A percentile compares a stretch with the other conserved stretches of the same genome.
Conservation (phyloP, 768 basidiomycete genomes). For the Tylopilus subfusipes region DNA sequence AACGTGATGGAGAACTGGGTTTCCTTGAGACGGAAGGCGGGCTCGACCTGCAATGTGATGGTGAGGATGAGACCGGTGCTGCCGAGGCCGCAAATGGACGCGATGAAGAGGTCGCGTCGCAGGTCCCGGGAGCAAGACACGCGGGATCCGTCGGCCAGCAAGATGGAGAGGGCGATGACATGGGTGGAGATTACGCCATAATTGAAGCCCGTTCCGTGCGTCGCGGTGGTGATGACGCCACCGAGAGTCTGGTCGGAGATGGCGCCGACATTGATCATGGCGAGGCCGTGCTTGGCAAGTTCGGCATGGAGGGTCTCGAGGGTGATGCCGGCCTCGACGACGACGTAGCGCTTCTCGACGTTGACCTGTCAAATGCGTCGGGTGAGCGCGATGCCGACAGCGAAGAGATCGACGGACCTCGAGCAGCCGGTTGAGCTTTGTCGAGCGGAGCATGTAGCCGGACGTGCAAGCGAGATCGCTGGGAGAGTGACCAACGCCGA, state of each 20-base stretch:
- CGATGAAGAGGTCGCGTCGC: slow-evolving; percentile 75
- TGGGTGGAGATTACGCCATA: slow-evolving; percentile 81
- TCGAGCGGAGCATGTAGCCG: slow-evolving; percentile 81
- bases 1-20: slow-evolving; percentile 59
- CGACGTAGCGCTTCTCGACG: slow-evolving; percentile 58
- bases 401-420: slow-evolving; percentile 55
- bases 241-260: slow-evolving; percentile 96
- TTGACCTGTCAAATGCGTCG: slow-evolving; percentile 52
- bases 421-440: slow-evolving; percentile 64
- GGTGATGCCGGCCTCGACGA: slow-evolving; percentile 75
- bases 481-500: slow-evolving; percentile 90
- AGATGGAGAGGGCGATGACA: slow-evolving; percentile 69
- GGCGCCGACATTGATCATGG: slow-evolving; percentile 90
- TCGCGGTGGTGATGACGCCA: slow-evolving; percentile 90
- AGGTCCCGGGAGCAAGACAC: slow-evolving; percentile 64
- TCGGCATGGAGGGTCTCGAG: slow-evolving; percentile 68
- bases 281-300: slow-evolving; percentile 65
- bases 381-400: background rate
- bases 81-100: slow-evolving; percentile 89
- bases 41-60: slow-evolving; percentile 75
- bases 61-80: slow-evolving; percentile 83
- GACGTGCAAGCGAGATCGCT: slow-evolving; percentile 90
- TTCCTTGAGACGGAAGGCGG: slow-evolving; percentile 79
- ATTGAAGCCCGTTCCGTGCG: slow-evolving; percentile 84
- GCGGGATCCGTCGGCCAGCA: slow-evolving; percentile 72